phyloP scores from a whole-genome alignment of 2,329 filamentous ascomycete genomes.

The Seiridium unicorne region DNA sequence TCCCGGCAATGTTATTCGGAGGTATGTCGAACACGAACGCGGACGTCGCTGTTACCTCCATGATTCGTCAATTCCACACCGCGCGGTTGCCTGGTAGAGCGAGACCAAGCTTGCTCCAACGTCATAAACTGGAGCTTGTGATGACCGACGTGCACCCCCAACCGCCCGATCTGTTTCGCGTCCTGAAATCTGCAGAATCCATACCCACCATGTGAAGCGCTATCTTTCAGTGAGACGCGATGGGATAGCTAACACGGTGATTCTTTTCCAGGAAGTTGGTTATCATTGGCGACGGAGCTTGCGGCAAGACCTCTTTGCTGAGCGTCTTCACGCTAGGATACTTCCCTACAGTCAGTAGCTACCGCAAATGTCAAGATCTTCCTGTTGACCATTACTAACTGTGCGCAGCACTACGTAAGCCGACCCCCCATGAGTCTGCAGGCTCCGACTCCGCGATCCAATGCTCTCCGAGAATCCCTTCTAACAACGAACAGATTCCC shows the following conservation, averaged over 20 bases:
- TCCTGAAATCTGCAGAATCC: neutral
- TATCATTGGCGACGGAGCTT: conserved; percentile 65
- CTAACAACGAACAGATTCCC: conserved; percentile 63
- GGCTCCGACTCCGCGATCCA: neutral
- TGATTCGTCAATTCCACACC: neutral
- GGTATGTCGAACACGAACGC: conserved; percentile 25
- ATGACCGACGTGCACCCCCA: too few species aligned
- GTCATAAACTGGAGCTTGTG: neutral
- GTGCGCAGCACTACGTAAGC: conserved; percentile 10
- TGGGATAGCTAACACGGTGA: conserved; percentile 2
- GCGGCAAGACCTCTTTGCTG: conserved; percentile 94
- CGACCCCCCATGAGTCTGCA: neutral
- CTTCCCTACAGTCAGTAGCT: conserved; percentile 82
- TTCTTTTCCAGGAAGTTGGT: conserved; percentile 27
- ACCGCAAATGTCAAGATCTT: neutral
- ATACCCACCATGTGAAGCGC: neutral
- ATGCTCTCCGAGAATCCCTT: neutral
- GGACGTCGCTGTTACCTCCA: neutral
- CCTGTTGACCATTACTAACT: conserved; percentile 1
- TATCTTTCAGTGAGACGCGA: too few species aligned
- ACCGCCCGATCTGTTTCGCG: neutral
- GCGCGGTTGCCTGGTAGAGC: neutral
- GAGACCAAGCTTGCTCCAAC: neutral
- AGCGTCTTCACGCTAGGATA: conserved; percentile 98
- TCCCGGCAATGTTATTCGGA: conserved; percentile 43